These are phyloP conservation scores for Porpolomopsis calyptriformis DNA, from an alignment of 768 basidiomycete species.

Conservation along the genomic window DNA sequence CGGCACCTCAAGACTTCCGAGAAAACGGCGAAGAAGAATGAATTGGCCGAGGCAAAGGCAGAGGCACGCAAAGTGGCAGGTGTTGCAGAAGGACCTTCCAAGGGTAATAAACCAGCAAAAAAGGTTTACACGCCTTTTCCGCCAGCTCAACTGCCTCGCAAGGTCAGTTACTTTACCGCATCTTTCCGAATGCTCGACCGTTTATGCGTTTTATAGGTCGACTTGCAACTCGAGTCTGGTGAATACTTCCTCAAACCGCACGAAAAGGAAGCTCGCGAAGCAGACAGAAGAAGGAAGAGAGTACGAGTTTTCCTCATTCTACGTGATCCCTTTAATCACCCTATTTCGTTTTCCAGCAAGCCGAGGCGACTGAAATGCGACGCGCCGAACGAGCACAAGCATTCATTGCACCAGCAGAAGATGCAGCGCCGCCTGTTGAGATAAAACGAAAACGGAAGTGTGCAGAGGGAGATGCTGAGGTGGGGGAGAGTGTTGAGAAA, in stretches of 20 bases:
- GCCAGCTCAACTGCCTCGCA: constrained; percentile 85
- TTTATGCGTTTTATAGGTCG: constrained; percentile 40
- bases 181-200: neutral
- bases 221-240: constrained; percentile 90
- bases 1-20: constrained; percentile 87
- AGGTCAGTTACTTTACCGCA: constrained; percentile 37
- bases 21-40: constrained; percentile 87
- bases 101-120: constrained; percentile 45
- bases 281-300: constrained; percentile 66
- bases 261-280: constrained; percentile 74
- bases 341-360: constrained; percentile 47
- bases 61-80: constrained; percentile 62
- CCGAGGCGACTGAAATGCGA: constrained; percentile 56
- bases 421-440: constrained; percentile 59
- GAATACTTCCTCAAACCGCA: constrained; percentile 94
- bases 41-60: constrained; percentile 46
- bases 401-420: constrained; percentile 82
- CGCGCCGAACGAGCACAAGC: constrained; percentile 76
- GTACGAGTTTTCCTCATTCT: constrained; percentile 22
- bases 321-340: neutral
- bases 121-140: constrained; percentile 99
- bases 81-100: constrained; percentile 36
- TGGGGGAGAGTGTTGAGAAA: constrained; percentile 20
- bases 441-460: constrained; percentile 59
- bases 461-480: constrained; percentile 26